These are phyloP conservation scores for Colletotrichum magnum DNA, from an alignment of 2,329 filamentous ascomycete genomes.

Conservation along the genomic window DNA sequence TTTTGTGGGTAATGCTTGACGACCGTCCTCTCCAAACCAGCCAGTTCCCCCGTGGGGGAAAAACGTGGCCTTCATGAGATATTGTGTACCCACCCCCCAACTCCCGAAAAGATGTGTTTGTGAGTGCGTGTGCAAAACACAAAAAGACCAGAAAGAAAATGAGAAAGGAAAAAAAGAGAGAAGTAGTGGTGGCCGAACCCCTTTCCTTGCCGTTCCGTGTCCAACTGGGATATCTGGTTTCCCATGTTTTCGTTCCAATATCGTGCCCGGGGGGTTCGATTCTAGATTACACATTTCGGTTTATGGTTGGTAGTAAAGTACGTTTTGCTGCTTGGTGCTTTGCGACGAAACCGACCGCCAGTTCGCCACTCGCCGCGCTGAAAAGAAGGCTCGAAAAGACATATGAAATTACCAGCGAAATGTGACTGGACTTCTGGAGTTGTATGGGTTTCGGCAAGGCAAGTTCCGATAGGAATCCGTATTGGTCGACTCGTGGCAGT, in stretches of 20 bases:
- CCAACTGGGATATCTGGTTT: conserved; percentile 16
- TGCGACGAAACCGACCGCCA: conserved; percentile 25
- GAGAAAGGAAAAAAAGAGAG: conserved; percentile 22
- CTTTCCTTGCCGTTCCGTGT: conserved; percentile 33
- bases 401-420: conserved; percentile 39
- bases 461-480: neutral
- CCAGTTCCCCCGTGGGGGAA: conserved; percentile 15
- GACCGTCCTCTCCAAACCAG: conserved; percentile 17
- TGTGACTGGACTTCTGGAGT: conserved; percentile 16
- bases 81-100: conserved; percentile 27
- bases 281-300: conserved; percentile 54
- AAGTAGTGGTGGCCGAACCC: conserved; percentile 30
- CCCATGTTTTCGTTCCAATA: conserved; percentile 34
- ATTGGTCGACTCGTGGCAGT: neutral
- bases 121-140: conserved; percentile 2
- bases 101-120: conserved; percentile 25
- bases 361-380: conserved; percentile 34
- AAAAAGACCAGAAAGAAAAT: conserved; percentile 25
- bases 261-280: conserved; percentile 24
- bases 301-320: conserved; percentile 45
- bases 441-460: conserved; percentile 6
- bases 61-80: conserved; percentile 24
- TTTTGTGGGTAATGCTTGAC: conserved; percentile 12
- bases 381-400: conserved; percentile 37
- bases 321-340: conserved; percentile 30